These are phyloP conservation scores for Agaricus blazei DNA, from an alignment of 768 basidiomycete genomes.

Conservation along the genomic window DNA sequence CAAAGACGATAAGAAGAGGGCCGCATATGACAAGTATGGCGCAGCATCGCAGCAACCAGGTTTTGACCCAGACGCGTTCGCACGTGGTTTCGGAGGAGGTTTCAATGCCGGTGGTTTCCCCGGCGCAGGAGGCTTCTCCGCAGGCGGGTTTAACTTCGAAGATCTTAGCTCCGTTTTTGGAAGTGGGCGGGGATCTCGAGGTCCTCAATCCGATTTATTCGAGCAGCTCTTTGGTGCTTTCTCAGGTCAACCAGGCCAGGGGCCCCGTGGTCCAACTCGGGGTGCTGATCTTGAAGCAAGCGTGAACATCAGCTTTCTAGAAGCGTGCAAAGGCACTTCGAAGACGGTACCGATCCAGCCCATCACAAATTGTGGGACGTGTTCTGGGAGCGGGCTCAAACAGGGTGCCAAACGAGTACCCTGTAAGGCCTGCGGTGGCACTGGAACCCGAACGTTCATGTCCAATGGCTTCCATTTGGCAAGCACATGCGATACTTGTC, in stretches of 20 bases:
- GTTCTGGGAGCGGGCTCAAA: constrained; percentile 84
- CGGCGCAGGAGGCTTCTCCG: constrained; percentile 23
- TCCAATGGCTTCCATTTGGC: constrained; percentile 97
- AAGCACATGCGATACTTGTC: constrained; percentile 79
- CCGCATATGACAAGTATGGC: constrained; percentile 89
- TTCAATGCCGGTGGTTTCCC: constrained; percentile 16
- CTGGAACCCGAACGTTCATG: constrained; percentile 84
- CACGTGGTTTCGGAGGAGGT: constrained; percentile 39
- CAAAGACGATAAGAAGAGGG: constrained; percentile 92
- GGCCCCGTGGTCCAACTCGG: constrained; percentile 36
- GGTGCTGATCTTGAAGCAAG: constrained; percentile 82
- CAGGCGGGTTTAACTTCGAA: constrained; percentile 71
- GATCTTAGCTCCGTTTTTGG: constrained; percentile 63
- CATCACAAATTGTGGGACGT: constrained; percentile 78
- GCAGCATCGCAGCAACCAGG: constrained; percentile 89
- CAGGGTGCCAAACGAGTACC: constrained; percentile 75
- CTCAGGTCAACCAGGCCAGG: constrained; percentile 40
- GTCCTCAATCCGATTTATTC: constrained; percentile 57
- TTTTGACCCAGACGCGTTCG: constrained; percentile 88
- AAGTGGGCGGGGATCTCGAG: constrained; percentile 34
- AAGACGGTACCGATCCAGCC: constrained; percentile 75
- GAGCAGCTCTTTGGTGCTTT: constrained; percentile 80
- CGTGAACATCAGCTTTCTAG: constrained; percentile 79
- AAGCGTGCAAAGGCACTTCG: constrained; percentile 87
- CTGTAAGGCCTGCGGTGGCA: constrained; percentile 79